phyloP scores from a whole-genome alignment of 768 basidiomycete genomes.

The Podaxis sp. region DNA sequence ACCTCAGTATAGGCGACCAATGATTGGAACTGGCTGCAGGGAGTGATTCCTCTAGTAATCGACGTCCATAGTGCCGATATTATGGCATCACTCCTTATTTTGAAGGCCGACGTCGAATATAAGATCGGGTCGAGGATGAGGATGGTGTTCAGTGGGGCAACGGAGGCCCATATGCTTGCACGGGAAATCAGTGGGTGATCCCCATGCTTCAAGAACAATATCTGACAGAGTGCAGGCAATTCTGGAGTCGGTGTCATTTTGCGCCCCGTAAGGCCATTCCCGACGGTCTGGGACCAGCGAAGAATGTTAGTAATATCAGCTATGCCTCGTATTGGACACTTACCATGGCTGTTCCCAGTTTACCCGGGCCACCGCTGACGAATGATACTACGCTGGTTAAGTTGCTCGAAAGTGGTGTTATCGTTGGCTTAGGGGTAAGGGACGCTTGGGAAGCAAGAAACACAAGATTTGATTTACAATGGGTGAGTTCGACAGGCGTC shows the following conservation, averaged over 20 bases:
- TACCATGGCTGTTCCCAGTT: conserved; percentile 29
- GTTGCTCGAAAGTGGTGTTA: conserved; percentile 71
- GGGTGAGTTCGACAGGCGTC: conserved; percentile 48
- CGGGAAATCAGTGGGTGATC: conserved; percentile 51
- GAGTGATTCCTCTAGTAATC: conserved; percentile 64
- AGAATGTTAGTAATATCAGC: conserved; percentile 49
- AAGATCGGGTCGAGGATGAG: conserved; percentile 55
- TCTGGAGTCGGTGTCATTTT: conserved; percentile 51
- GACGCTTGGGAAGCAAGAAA: conserved; percentile 75
- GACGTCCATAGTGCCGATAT: conserved; percentile 69
- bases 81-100: conserved; percentile 64
- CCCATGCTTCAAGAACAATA: not conserved
- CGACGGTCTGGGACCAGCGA: conserved; percentile 67
- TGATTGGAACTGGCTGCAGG: conserved; percentile 31
- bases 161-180: conserved; percentile 66
- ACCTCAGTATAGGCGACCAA: not conserved
- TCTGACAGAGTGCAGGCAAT: conserved; percentile 31
- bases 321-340: not conserved
- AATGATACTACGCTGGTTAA: conserved; percentile 58
- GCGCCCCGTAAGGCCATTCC: conserved; percentile 62
- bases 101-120: conserved; percentile 68
- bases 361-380: conserved; percentile 75
- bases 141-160: conserved; percentile 61
- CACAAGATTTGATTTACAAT: conserved; percentile 73
- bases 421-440: conserved; percentile 67